Evolutionary conservation across 768 basidiomycete genomes (phyloP).

Genomic region (Hydnomerulius pinastri): DNA sequence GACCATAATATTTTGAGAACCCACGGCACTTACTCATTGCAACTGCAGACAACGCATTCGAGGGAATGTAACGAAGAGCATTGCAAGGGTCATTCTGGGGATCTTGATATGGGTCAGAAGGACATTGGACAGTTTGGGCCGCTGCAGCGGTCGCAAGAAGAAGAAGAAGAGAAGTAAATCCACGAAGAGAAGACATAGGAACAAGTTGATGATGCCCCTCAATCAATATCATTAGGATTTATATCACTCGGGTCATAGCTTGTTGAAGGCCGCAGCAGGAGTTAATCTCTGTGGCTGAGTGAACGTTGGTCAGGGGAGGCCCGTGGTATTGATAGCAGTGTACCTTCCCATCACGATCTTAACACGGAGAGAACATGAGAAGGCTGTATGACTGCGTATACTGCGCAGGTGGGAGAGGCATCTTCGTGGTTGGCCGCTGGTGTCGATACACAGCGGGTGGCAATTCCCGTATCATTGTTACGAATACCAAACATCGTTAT

Average conservation of each 20-base stretch:
- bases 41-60: slow-evolving; percentile 48
- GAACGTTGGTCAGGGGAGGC: no score
- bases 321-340: no score
- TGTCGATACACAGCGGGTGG: no score
- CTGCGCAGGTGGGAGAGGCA: no score
- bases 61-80: slow-evolving; percentile 53
- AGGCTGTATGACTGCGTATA: no score
- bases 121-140: slow-evolving; percentile 7
- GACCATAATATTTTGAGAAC: not conserved
- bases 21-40: slow-evolving; percentile 41
- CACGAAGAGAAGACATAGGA: not conserved
- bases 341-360: no score
- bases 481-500: not conserved
- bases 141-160: not conserved
- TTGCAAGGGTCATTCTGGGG: slow-evolving; percentile 53
- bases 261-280: no score
- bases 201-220: not conserved
- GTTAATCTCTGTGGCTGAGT: no score
- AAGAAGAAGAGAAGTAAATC: slow-evolving; percentile 2
- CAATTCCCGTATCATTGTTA: no score
- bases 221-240: not conserved
- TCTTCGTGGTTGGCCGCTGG: no score
- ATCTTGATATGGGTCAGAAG: slow-evolving; percentile 46
- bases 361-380: no score
- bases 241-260: no score